phyloP scores from a whole-genome alignment of 192 early-diverging fungal genomes.

The Coemansia brasiliensis region DNA sequence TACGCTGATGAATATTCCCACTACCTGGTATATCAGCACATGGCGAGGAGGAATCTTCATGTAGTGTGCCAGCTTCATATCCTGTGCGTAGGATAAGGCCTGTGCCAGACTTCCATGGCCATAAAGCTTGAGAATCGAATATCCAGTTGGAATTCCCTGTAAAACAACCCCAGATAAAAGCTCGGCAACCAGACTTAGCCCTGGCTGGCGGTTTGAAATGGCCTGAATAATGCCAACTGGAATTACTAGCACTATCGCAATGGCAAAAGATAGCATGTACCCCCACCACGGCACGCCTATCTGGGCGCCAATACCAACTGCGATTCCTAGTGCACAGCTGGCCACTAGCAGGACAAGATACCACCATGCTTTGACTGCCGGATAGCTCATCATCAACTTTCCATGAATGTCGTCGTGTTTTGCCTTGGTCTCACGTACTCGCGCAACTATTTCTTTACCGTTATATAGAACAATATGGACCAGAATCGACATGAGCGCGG shows the following conservation, averaged over 20 bases:
- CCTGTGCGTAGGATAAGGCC: constrained; percentile 66
- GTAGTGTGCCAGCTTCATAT: constrained; percentile 78
- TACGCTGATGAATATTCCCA: constrained; percentile 69
- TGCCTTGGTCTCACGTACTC: constrained; percentile 63
- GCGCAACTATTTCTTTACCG: constrained; percentile 66
- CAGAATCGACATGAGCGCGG: constrained; percentile 68
- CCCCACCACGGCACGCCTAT: constrained; percentile 86
- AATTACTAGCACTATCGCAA: constrained; percentile 66
- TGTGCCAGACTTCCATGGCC: constrained; percentile 76
- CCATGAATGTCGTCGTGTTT: constrained; percentile 72
- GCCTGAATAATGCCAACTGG: constrained; percentile 83
- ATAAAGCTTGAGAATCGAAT: constrained; percentile 83
- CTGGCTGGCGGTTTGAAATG: constrained; percentile 74
- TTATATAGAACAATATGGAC: constrained; percentile 67
- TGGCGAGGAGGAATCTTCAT: constrained; percentile 82
- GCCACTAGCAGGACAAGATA: constrained; percentile 62
- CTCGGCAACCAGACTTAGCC: constrained; percentile 80
- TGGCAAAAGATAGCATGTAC: constrained; percentile 63
- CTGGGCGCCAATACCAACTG: constrained; percentile 57
- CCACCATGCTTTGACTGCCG: constrained; percentile 75
- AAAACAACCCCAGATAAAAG: constrained; percentile 77
- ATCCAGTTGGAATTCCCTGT: constrained; percentile 76
- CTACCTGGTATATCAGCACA: constrained; percentile 73
- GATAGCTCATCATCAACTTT: constrained; percentile 71
- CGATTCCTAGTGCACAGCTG: constrained; percentile 53